Evolutionary conservation across 2,329 filamentous ascomycete species (phyloP), one percentile per base, ranked within the genome.

Genomic region (Trichoderma brevicompactum): DNA sequence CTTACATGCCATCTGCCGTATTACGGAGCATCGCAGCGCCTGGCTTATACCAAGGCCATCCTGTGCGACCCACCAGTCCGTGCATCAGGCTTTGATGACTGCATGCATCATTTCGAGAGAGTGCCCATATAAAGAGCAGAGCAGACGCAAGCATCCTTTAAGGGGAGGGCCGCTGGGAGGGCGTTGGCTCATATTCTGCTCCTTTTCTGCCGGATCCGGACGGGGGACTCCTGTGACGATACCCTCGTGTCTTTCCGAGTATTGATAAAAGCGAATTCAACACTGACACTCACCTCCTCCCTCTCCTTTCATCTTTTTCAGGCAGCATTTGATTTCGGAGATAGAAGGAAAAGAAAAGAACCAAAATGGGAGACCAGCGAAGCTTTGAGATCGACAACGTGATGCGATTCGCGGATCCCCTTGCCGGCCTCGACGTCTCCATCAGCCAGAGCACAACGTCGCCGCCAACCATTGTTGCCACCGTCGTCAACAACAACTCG

Each of bases 401-500:
- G 23, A 63, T 63, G 59, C 28, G 49, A 13, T 41, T 43, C 5
- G 48, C 58, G 19, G 65, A 65, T 19, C 70, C 69, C 28, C 50
- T 71, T 15, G 36, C 48, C 34, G 65, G 74, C 70, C 75, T 79
- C 43, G 70, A 68, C 28, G 73, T 78, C 38, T 71, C 74, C 64
- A 70, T 76, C 38, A 68, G 69, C 59, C 75, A 78, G 67, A 73
- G 75, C 19, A 70, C 70, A 56, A 66, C 70, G 28, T 74, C 74
- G 67, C 74, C 76, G 54, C 75, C 74, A 15, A 74, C 74, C n/a
- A 65, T 80, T 34, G 70, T 71, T 10, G 68, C 78, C 65, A 74
- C 72, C 19, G 75, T 80, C 52, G 76, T 74, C 66, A 80, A 80
- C 73, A 72, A 72, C 9, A 71, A 76, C 67, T 68, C 73, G n/a